Evolutionary conservation across 306 rosid species (phyloP).

Genomic region (Trichosanthes truncata): DNA sequence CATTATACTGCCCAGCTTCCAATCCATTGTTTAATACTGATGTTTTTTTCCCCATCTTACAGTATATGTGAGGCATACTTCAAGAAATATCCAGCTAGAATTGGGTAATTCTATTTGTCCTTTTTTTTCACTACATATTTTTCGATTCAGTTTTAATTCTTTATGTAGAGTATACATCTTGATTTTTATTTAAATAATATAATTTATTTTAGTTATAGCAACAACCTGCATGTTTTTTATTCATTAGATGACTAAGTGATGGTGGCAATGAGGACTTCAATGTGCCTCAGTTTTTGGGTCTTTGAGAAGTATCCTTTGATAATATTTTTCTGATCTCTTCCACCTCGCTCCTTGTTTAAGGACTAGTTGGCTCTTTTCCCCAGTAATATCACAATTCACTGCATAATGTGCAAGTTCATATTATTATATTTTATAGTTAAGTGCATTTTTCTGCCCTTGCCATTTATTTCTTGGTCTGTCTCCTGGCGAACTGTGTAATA

Average conservation of each 20-base stretch:
- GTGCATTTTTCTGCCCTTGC: not conserved
- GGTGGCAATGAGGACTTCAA: not conserved
- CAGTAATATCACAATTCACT: not conserved
- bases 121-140: not conserved
- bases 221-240: not conserved
- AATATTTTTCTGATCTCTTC: not conserved
- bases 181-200: not conserved
- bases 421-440: not conserved
- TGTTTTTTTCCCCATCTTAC: slow-evolving; percentile 17
- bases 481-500: not conserved
- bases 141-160: not conserved
- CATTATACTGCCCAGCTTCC: too few species aligned
- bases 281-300: not conserved
- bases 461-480: not conserved
- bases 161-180: not conserved
- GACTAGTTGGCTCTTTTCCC: not conserved
- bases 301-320: not conserved
- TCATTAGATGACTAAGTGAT: not conserved
- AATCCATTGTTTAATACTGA: not conserved
- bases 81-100: slow-evolving; percentile 72
- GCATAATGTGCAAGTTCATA: not conserved
- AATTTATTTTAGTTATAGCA: not conserved
- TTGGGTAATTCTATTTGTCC: slow-evolving; percentile 38
- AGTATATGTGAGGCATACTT: slow-evolving; percentile 96
- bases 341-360: not conserved